Evolutionary conservation across 371 early-diverging fungal species (phyloP), one percentile per base, ranked within the genome.

Genomic region (Actinomortierella wolfii): DNA sequence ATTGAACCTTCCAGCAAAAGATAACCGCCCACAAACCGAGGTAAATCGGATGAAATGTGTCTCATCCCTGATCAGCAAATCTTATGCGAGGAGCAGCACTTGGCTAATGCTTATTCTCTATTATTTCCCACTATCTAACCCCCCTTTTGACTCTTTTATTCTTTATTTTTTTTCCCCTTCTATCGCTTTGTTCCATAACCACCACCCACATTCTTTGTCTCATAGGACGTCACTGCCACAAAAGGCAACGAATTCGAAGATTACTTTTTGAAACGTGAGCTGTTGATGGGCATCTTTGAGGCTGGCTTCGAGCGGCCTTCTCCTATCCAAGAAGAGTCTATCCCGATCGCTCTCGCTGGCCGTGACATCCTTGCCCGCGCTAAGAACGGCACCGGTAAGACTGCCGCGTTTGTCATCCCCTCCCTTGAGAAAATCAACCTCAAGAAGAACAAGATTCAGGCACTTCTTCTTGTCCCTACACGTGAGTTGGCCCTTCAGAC

Each of bases 331-430:
- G 99, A 98, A 86, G 98, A 97, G 81, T 86, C 98, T 21, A 98
- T 99, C 63, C 99, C 98, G 17, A 94, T 97, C 68, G 96, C 97
- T 2, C 86, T 99, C 44, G 88, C 96, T 18, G 98, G 97, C 5
- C 83, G 95, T 61, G 97, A 99, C 79, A 94, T 98, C 51, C 83
- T 97, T 42, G 98, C 97, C 7, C 82, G 97, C 61, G 96, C 98
- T 49, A 99, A 98, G 81, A 98, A 97, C 77, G 99, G 99, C 18
- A 99, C 99, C 0, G 99, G 99, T 47, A 99, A 99, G 78, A 98
- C 99, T 0, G 98, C 96, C 18, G 97, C 98, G 0, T 99, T 97
- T 78, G 86, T 94, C 43, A 97, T 99, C 57, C 98, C 98, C 6
- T 86, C 94, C 1, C 83, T 99, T 52, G 97, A 99, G 76, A 98